Evolutionary conservation across 257 asterid genomes (phyloP).

Genomic region (Rehmannia glutinosa): DNA sequence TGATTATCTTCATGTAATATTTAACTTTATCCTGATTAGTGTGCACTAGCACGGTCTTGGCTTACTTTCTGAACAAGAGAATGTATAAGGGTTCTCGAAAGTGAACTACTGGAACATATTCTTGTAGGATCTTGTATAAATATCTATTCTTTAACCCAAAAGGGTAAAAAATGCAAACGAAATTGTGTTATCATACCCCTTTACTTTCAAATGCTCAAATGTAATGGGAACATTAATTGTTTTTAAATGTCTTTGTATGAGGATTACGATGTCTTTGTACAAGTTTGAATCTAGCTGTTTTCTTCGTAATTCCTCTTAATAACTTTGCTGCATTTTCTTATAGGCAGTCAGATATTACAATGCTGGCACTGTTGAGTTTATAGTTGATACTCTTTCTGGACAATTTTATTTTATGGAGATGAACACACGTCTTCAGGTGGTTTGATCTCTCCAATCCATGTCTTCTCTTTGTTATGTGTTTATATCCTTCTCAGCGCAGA

Average conservation of each 20-base stretch:
- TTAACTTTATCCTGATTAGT: neutral
- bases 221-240: neutral
- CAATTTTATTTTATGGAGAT: constrained; percentile 98
- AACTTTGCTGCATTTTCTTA: constrained; percentile 25
- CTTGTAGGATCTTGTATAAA: no score
- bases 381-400: constrained; percentile 84
- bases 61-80: neutral
- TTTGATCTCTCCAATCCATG: constrained; percentile 19
- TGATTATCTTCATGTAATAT: neutral
- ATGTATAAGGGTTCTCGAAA: neutral
- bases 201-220: neutral
- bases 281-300: neutral
- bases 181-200: no score
- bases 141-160: no score
- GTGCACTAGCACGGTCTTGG: neutral
- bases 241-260: neutral
- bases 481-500: constrained; percentile 17
- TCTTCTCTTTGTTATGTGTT: constrained; percentile 13
- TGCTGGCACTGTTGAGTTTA: constrained; percentile 98
- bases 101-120: no score
- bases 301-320: constrained; percentile 5
- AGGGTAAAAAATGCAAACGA: no score
- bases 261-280: neutral
- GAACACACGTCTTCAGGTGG: constrained; percentile 99
- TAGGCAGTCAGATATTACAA: constrained; percentile 90